phyloP scores from a whole-genome alignment of 78 protist species.

The Dictyostelium firmibasis region DNA sequence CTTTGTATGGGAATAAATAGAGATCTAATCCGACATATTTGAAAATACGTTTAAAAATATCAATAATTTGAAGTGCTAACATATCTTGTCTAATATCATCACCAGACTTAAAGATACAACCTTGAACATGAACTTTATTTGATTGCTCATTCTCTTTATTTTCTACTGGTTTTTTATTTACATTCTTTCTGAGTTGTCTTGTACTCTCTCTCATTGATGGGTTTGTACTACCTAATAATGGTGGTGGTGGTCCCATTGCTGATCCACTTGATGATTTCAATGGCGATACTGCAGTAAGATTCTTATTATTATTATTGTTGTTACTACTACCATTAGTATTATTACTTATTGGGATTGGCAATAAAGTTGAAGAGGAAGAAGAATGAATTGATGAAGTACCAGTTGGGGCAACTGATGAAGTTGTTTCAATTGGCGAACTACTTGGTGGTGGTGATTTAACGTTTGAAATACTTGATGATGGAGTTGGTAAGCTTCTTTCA shows the following conservation, averaged over 20 bases:
- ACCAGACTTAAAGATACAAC: constrained; percentile 86
- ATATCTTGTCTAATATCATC: constrained; percentile 97
- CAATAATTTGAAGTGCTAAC: constrained; percentile 94
- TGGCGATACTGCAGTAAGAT: not conserved
- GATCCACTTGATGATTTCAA: not conserved
- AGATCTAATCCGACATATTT: constrained; percentile 79
- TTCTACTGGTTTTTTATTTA: not conserved
- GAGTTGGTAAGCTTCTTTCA: constrained; percentile 25
- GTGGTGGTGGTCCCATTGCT: not conserved
- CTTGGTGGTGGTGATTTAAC: constrained; percentile 66
- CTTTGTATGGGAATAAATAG: constrained; percentile 94
- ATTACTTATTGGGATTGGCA: not conserved
- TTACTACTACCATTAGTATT: not conserved
- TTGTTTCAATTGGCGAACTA: constrained; percentile 29
- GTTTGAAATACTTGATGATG: not conserved
- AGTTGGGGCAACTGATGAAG: not conserved
- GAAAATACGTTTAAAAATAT: constrained; percentile 86
- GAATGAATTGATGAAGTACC: not conserved
- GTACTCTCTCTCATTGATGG: not conserved
- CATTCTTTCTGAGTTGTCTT: not conserved
- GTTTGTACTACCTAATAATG: not conserved
- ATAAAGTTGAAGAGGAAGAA: not conserved
- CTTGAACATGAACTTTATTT: constrained; percentile 29
- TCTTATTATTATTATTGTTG: not conserved
- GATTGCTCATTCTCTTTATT: not conserved